phyloP scores from a whole-genome alignment of 441 rosid genomes.

The Arabidopsis lyrata region DNA sequence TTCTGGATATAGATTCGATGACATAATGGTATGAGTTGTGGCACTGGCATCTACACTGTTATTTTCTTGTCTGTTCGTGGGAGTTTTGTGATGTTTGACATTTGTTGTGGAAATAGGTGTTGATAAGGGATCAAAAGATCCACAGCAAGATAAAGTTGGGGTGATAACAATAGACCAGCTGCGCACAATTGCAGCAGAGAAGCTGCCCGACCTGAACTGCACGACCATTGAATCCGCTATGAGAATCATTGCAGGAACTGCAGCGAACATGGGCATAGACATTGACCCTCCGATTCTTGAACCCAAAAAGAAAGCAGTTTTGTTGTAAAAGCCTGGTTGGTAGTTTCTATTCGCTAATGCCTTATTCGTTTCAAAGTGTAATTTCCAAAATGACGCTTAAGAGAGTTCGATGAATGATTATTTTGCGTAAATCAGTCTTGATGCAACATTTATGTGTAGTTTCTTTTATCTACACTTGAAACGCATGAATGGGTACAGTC shows the following conservation, averaged over 20 bases:
- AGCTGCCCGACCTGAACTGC: slow-evolving; percentile 89
- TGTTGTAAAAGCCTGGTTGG: slow-evolving; percentile 44
- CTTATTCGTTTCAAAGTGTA: slow-evolving; percentile 16
- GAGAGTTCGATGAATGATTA: slow-evolving; percentile 17
- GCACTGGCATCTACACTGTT: neutral
- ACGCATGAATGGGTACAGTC: neutral
- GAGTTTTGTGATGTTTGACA: slow-evolving; percentile 27
- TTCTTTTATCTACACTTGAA: slow-evolving; percentile 1
- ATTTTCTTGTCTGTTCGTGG: neutral
- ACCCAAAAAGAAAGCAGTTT: slow-evolving; percentile 66
- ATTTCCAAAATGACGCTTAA: slow-evolving; percentile 22
- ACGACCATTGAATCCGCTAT: slow-evolving; percentile 79
- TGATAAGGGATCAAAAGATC: slow-evolving; percentile 92
- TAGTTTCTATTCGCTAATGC: slow-evolving; percentile 1
- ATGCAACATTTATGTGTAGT: neutral
- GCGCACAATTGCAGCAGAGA: slow-evolving; percentile 76
- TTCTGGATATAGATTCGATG: neutral
- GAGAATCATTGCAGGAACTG: slow-evolving; percentile 97
- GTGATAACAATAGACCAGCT: slow-evolving; percentile 79
- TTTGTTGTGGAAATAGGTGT: slow-evolving; percentile 56
- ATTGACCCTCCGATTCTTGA: slow-evolving; percentile 90
- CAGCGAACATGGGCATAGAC: slow-evolving; percentile 93
- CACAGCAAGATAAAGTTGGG: slow-evolving; percentile 77
- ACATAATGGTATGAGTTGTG: neutral
- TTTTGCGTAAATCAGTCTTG: slow-evolving; percentile 9